Percentiles rank a stretch among this genome's conserved stretches.
Evolutionary conservation across 129 eudicot genomes (phyloP).

Genomic region (Sambucus nigra): DNA sequence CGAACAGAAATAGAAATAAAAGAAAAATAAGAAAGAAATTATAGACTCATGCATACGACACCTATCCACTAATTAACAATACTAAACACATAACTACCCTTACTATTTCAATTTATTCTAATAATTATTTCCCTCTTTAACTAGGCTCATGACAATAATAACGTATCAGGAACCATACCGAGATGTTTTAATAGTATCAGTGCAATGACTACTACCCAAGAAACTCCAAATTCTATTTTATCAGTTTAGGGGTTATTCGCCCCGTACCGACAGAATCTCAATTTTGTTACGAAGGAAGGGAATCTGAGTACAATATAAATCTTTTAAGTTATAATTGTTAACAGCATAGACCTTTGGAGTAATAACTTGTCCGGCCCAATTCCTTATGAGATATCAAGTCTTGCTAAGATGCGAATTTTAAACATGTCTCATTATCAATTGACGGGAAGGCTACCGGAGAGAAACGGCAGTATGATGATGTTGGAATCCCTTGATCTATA

Average conservation of each 20-base stretch:
- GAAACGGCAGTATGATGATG: constrained; percentile 15
- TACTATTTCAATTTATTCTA: too few relatives aligned
- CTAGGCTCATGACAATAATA: constrained; percentile 14
- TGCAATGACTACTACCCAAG: neutral
- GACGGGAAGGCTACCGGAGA: constrained; percentile 21
- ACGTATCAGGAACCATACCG: constrained; percentile 18
- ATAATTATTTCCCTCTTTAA: too few relatives aligned
- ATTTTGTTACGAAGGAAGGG: constrained; percentile 14
- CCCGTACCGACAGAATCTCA: neutral
- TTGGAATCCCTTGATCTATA: constrained; percentile 26
- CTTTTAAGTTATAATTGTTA: neutral
- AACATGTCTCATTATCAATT: constrained; percentile 20
- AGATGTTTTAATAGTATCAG: constrained; percentile 13
- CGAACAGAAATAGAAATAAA: too few relatives aligned
- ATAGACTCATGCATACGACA: too few relatives aligned
- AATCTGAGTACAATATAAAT: neutral
- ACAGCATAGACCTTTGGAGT: constrained; percentile 11
- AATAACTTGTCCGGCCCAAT: constrained; percentile 14
- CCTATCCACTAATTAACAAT: too few relatives aligned
- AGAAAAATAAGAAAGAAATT: too few relatives aligned
- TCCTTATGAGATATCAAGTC: constrained; percentile 8
- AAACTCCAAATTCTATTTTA: too few relatives aligned
- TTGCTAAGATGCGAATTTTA: constrained; percentile 8
- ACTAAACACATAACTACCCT: too few relatives aligned
- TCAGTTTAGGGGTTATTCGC: too few relatives aligned